A percentile compares a stretch with the other conserved stretches of the same genome.
Evolutionary conservation across 768 basidiomycete genomes (phyloP).

Genomic region (Kwoniella botswanensis): DNA sequence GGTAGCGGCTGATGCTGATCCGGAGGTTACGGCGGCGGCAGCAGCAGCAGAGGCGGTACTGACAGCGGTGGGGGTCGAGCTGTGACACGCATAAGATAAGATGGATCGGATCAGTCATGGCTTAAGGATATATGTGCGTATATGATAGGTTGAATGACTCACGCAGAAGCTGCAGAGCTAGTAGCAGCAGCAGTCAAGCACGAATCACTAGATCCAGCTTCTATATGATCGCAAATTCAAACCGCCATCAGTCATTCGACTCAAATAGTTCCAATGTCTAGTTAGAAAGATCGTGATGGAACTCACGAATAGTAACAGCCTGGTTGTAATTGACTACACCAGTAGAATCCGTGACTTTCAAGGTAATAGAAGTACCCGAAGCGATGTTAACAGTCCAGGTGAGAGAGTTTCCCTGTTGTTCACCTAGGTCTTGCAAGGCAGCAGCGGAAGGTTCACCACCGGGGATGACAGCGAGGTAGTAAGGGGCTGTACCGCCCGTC

Average conservation of each 20-base stretch:
- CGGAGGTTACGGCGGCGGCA: too few relatives aligned
- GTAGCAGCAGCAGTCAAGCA: conserved; percentile 25
- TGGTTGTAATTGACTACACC: conserved; percentile 59
- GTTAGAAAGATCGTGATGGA: too few relatives aligned
- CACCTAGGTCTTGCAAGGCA: conserved; percentile 42
- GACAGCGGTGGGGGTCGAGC: conserved; percentile 30
- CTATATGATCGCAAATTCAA: conserved; percentile 2
- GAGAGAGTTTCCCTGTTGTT: conserved; percentile 33
- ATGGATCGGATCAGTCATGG: too few relatives aligned
- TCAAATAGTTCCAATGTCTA: too few relatives aligned
- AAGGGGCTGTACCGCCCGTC: conserved; percentile 43
- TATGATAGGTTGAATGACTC: conserved; percentile 4
- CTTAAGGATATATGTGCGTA: too few relatives aligned
- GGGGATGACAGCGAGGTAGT: conserved; percentile 48
- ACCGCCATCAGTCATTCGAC: too few relatives aligned
- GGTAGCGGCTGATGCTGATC: neutral
- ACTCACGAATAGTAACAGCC: conserved; percentile 32
- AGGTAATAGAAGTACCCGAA: conserved; percentile 62
- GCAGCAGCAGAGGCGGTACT: conserved; percentile 26
- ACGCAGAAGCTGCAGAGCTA: conserved; percentile 21
- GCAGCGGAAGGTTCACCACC: conserved; percentile 45
- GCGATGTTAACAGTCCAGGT: conserved; percentile 53
- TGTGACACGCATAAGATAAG: conserved; percentile 23
- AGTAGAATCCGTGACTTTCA: conserved; percentile 68
- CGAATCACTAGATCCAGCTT: conserved; percentile 22